phyloP scores from a whole-genome alignment of 73 alveolate genomes.

The Symbiodinium natans region DNA sequence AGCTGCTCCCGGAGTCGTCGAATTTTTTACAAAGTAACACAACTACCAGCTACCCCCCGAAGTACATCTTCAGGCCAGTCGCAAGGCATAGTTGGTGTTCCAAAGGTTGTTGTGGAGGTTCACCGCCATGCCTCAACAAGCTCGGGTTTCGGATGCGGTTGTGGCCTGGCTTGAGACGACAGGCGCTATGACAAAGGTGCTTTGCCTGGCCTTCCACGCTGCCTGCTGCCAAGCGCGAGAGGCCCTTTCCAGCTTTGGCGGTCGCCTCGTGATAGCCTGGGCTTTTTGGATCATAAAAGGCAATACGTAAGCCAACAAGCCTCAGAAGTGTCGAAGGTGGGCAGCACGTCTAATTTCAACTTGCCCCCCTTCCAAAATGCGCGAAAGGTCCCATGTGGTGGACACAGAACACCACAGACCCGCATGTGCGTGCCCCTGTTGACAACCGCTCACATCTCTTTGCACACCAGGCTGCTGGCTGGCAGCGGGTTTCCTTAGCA shows the following conservation, averaged over 20 bases:
- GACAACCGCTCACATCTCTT: background rate
- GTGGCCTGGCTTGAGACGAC: background rate
- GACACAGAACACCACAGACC: too few species aligned
- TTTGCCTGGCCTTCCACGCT: constrained; percentile 37
- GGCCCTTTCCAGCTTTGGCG: constrained; percentile 74
- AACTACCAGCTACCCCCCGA: background rate
- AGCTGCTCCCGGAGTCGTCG: too few species aligned
- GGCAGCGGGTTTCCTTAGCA: constrained; percentile 72
- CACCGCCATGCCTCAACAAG: constrained; percentile 46
- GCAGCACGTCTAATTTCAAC: too few species aligned
- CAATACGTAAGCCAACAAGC: too few species aligned
- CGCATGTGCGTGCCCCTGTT: too few species aligned
- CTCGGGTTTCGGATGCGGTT: too few species aligned
- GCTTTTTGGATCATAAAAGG: background rate
- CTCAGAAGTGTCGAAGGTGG: too few species aligned
- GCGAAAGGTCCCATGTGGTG: too few species aligned
- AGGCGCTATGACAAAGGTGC: background rate
- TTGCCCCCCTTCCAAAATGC: background rate
- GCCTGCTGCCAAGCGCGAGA: constrained; percentile 39
- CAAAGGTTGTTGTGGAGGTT: constrained; percentile 88
- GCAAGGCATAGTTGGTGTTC: constrained; percentile 84
- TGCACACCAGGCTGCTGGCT: constrained; percentile 5
- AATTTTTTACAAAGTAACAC: too few species aligned
- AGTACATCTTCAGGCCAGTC: background rate
- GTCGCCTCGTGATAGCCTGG: constrained; percentile 12